Evolutionary conservation across 768 basidiomycete genomes (phyloP), one percentile per base, ranked within the genome.

Genomic region (Trametes gibbosa): DNA sequence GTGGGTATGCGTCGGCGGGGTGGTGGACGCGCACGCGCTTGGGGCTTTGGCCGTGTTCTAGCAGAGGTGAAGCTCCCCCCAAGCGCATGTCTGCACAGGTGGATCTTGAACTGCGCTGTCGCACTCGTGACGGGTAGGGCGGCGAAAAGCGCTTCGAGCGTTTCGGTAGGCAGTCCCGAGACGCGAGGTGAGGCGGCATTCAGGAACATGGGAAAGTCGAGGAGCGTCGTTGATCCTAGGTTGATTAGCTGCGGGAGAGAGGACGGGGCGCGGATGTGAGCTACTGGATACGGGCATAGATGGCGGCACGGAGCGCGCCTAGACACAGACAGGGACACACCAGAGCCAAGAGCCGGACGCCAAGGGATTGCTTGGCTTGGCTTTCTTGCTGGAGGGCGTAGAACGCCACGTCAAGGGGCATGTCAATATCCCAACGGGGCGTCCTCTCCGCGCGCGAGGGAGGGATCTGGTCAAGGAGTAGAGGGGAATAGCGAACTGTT

Each of bases 401-500:
- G 42, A 73, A 72, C 34, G 65, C 65, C 1, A 85, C 75, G 50
- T 83, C 78, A 17, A 87, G 69, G 1, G 83, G 80, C 21, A 70
- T 71, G 29, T 77, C 77, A 16, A 76, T 73, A 27, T 87, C 85
- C 81, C 84, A 86, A 65, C 84, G 78, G 6, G 77, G 71, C 25
- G 76, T 77, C 23, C 69, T 66, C 21, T 76, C 79, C 40, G 75
- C 71, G 56, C 81, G 78, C 12, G 84, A 77, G 6, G 76, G 75
- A 24, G 86, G 84, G 14, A 89, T 79, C 68, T 88, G 85, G 21
- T 21, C 45, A 6, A 56, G 55, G 2, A 61, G 74, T 24, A 86
- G 74, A 5, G 77, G 75, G 0, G 85, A 87, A 62, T 80, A 76
- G 52, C 58, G 72, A 40, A 63, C 80, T 81, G 58, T 37, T 13